Percentiles rank a stretch among this genome's conserved stretches.
These are phyloP conservation scores for Syzygium malaccense DNA, from an alignment of 441 rosid species.

Conservation along the genomic window DNA sequence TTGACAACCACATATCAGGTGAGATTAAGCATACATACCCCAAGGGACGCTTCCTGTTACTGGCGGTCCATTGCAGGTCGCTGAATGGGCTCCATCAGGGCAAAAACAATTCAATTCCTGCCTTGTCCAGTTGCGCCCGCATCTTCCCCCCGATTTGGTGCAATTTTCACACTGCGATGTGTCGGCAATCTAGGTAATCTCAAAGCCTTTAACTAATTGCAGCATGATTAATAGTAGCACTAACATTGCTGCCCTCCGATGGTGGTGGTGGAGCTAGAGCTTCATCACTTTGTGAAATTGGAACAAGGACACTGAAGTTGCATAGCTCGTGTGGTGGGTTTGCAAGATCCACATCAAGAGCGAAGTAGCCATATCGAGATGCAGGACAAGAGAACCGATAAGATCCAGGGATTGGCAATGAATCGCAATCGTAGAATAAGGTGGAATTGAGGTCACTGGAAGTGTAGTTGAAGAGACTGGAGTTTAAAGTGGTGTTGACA, in stretches of 20 bases:
- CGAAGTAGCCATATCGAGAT: too few species aligned
- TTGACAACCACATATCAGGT: rapidly evolving
- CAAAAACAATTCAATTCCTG: background rate
- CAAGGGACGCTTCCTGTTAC: background rate
- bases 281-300: rapidly evolving
- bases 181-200: background rate
- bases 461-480: background rate
- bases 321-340: too few species aligned
- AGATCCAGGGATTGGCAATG: too few species aligned
- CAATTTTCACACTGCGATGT: background rate
- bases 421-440: background rate
- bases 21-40: background rate
- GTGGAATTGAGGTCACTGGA: background rate
- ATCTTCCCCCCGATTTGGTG: background rate
- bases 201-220: background rate
- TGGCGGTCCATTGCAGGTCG: background rate
- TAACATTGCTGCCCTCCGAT: too few species aligned
- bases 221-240: too few species aligned
- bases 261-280: too few species aligned
- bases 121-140: background rate
- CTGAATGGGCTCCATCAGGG: background rate
- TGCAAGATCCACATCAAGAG: too few species aligned
- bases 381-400: background rate
- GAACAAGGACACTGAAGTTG: too few species aligned
- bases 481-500: background rate